Percentiles rank a stretch among this genome's conserved stretches.
These are phyloP conservation scores for Metschnikowia bowlesiae DNA, from an alignment of 805 yeast species.

Conservation along the genomic window DNA sequence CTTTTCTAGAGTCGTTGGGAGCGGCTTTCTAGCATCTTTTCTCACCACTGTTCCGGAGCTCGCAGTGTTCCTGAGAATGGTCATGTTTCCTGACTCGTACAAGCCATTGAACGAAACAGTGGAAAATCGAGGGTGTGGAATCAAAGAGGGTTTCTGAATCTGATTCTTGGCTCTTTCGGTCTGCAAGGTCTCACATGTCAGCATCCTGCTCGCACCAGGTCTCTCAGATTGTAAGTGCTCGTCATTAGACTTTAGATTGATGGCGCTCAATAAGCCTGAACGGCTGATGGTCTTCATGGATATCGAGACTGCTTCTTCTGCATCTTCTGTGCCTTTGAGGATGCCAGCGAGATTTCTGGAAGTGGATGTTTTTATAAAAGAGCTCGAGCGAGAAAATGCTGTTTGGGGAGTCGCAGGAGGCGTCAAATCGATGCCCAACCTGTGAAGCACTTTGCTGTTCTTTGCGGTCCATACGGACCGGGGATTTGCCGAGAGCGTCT, in stretches of 20 bases:
- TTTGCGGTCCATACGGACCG: slow-evolving; percentile 24
- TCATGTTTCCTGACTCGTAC: slow-evolving; percentile 7
- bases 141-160: slow-evolving; percentile 15
- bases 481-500: slow-evolving; percentile 24
- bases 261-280: background rate
- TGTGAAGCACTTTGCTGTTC: slow-evolving; percentile 32
- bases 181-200: background rate
- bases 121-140: slow-evolving; percentile 43
- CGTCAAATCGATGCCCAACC: slow-evolving; percentile 32
- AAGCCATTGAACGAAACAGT: slow-evolving; percentile 40
- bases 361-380: slow-evolving; percentile 33
- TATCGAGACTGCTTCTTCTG: background rate
- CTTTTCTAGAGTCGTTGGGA: slow-evolving; percentile 11
- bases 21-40: slow-evolving; percentile 5
- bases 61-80: slow-evolving; percentile 9
- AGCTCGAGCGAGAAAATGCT: slow-evolving; percentile 16
- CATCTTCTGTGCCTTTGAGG: slow-evolving; percentile 9
- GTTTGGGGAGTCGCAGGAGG: slow-evolving; percentile 12
- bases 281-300: background rate
- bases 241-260: background rate
- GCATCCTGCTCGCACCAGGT: background rate
- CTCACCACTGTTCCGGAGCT: slow-evolving; percentile 16
- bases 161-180: background rate
- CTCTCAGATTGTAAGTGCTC: background rate
- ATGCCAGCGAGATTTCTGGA: slow-evolving; percentile 27